Evolutionary conservation across 1,139 yeast species (phyloP).

Genomic region (Kazachstania sp.): DNA sequence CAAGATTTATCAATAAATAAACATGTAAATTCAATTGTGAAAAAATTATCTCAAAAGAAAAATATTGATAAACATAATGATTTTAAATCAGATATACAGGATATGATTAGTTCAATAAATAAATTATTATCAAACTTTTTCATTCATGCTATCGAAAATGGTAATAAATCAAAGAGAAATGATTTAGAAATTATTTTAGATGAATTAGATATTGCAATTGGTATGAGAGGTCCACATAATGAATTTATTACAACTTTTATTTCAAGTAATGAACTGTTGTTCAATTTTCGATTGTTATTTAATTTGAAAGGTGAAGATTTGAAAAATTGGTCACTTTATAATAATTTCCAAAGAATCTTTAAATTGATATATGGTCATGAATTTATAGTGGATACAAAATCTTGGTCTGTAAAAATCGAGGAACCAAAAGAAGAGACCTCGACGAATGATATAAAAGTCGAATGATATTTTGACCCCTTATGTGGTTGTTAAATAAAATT

Average conservation of each 20-base stretch:
- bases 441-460: no score
- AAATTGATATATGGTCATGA: constrained; percentile 14
- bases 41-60: constrained; percentile 23
- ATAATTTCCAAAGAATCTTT: constrained; percentile 18
- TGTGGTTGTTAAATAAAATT: no score
- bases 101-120: constrained; percentile 22
- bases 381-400: constrained; percentile 14
- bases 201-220: constrained; percentile 23
- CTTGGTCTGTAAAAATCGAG: constrained; percentile 15
- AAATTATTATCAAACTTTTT: constrained; percentile 16
- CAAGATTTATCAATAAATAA: constrained; percentile 23
- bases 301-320: constrained; percentile 18
- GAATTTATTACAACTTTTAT: constrained; percentile 25
- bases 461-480: no score
- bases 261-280: constrained; percentile 21
- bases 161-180: constrained; percentile 10
- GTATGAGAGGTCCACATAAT: constrained; percentile 19
- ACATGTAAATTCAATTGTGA: constrained; percentile 18
- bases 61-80: constrained; percentile 26
- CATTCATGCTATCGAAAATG: constrained; percentile 2
- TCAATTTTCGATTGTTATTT: constrained; percentile 22
- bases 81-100: constrained; percentile 20
- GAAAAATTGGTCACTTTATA: constrained; percentile 17
- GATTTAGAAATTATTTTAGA: constrained; percentile 24
- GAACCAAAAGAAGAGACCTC: neutral